Conservation (phyloP, 768 basidiomycete species). For the Tylopilus subfusipes region DNA sequence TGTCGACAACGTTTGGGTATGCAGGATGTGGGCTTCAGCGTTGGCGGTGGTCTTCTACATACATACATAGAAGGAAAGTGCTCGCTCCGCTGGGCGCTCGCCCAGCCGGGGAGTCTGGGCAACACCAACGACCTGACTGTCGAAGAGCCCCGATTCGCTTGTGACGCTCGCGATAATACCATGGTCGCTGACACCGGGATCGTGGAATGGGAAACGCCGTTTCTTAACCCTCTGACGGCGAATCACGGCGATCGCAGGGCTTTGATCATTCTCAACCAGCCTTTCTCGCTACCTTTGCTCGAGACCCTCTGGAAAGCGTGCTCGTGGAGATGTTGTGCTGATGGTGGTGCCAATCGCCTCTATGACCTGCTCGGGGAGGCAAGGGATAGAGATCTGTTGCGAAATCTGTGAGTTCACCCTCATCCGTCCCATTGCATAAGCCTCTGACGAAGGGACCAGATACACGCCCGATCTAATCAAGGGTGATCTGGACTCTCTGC, state of each 20-base stretch:
- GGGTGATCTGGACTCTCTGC: slow-evolving; percentile 90
- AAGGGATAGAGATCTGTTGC: slow-evolving; percentile 7
- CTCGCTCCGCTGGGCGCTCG: no score
- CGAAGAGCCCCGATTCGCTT: neutral
- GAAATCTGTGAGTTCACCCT: slow-evolving; percentile 10
- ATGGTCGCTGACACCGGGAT: slow-evolving; percentile 4
- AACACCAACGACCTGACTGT: no score
- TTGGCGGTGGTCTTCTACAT: slow-evolving; percentile 5
- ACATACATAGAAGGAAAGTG: slow-evolving; percentile 21
- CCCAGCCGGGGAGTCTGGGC: no score
- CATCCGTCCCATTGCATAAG: neutral
- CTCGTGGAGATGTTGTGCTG: slow-evolving; percentile 67
- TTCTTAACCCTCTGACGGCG: slow-evolving; percentile 20
- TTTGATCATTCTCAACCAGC: slow-evolving; percentile 88
- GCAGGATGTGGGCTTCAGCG: slow-evolving; percentile 1
- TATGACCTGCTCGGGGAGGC: slow-evolving; percentile 47
- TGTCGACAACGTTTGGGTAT: slow-evolving; percentile 3
- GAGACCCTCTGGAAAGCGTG: slow-evolving; percentile 53
- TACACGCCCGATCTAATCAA: slow-evolving; percentile 85
- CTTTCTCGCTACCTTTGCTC: slow-evolving; percentile 66
- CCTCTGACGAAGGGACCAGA: slow-evolving; percentile 35
- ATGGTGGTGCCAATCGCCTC: slow-evolving; percentile 85
- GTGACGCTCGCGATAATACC: no score
- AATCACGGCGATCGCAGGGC: slow-evolving; percentile 35
- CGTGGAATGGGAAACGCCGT: slow-evolving; percentile 25